phyloP scores from a whole-genome alignment of 331 rosid species.

The Cydonia oblonga region DNA sequence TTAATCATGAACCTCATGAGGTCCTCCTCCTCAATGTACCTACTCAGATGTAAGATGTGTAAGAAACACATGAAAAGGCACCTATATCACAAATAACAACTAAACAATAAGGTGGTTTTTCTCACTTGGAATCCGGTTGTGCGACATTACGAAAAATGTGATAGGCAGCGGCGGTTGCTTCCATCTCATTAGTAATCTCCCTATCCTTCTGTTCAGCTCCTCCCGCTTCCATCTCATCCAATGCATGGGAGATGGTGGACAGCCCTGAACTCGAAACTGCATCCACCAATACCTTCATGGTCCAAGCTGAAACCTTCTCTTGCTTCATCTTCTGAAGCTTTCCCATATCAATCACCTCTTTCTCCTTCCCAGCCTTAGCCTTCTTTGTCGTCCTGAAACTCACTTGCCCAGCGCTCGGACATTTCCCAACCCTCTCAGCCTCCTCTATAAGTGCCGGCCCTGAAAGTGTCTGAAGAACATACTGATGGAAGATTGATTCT shows the following conservation, averaged over 20 bases:
- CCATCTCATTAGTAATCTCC: conserved; percentile 85
- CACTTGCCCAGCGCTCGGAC: conserved; percentile 38
- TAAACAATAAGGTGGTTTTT: conserved; percentile 3
- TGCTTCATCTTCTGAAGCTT: conserved; percentile 69
- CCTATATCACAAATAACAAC: background rate
- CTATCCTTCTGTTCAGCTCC: conserved; percentile 42
- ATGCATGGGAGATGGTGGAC: conserved; percentile 54
- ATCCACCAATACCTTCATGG: conserved; percentile 82
- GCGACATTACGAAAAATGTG: conserved; percentile 63
- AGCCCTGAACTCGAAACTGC: conserved; percentile 71
- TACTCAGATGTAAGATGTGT: conserved; percentile 10
- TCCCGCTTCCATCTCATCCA: conserved; percentile 44
- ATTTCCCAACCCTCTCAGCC: conserved; percentile 48
- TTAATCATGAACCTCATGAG: conserved; percentile 69
- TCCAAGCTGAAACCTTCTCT: conserved; percentile 90
- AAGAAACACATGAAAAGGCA: background rate
- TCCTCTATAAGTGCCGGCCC: conserved; percentile 58
- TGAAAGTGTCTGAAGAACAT: conserved; percentile 66
- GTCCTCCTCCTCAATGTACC: conserved; percentile 69
- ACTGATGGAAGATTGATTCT: conserved; percentile 78
- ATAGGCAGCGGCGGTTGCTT: conserved; percentile 76
- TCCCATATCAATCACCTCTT: conserved; percentile 60
- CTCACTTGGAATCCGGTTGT: conserved; percentile 54
- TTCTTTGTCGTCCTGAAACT: conserved; percentile 52
- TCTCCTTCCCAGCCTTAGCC: conserved; percentile 27